phyloP scores from a whole-genome alignment of 139 green algal genomes.

The Ettlia oleoabundans region DNA sequence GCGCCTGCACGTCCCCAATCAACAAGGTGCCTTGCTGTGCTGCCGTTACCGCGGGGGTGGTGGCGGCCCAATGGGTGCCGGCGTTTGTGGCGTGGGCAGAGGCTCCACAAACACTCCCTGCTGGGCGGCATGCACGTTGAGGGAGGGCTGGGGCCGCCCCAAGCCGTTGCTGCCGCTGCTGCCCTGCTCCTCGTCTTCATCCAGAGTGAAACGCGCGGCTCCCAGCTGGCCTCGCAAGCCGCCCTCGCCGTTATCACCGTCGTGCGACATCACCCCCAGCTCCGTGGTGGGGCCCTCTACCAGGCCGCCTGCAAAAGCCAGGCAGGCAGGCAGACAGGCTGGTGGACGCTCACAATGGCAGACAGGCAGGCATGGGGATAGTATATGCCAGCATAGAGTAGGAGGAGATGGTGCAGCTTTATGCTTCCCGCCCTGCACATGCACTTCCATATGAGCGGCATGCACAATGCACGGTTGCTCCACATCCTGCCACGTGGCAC shows the following conservation, averaged over 20 bases:
- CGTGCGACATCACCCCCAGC: slow-evolving; percentile 28
- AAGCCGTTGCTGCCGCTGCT: neutral
- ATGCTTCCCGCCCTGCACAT: neutral
- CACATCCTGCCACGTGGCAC: too few relatives aligned
- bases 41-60: neutral
- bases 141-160: neutral
- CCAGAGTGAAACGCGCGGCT: slow-evolving; percentile 30
- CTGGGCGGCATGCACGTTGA: slow-evolving; percentile 12
- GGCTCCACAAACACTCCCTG: slow-evolving; percentile 29
- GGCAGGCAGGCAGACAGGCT: neutral
- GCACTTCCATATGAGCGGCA: neutral
- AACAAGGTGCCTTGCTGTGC: too few relatives aligned
- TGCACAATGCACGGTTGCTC: too few relatives aligned
- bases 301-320: neutral
- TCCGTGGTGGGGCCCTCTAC: slow-evolving; percentile 26
- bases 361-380: neutral
- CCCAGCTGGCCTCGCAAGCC: too few relatives aligned
- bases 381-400: neutral
- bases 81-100: slow-evolving; percentile 14
- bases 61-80: neutral
- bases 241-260: neutral
- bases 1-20: too few relatives aligned
- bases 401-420: neutral
- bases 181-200: slow-evolving; percentile 32
- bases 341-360: neutral